A percentile compares a stretch with the other conserved stretches of the same genome.
Evolutionary conservation across 208 protist species (phyloP).

Genomic region (Leptomonas seymouri): DNA sequence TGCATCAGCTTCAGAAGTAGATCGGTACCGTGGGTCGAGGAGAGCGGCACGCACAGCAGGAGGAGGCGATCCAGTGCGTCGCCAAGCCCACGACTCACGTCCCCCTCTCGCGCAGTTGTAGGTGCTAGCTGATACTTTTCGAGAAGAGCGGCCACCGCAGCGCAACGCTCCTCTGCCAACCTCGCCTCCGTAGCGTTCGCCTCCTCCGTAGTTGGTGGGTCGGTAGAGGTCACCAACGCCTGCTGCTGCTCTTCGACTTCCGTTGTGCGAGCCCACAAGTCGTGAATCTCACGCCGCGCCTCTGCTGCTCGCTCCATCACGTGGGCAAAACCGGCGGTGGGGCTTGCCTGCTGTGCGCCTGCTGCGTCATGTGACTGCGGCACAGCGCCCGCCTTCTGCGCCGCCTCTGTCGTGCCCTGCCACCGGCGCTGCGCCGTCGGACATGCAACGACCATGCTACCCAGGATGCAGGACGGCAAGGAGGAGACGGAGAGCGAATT

Average conservation of each 20-base stretch:
- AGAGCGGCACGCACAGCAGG: constrained; percentile 77
- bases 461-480: background rate
- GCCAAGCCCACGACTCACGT: constrained; percentile 79
- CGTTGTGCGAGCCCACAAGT: constrained; percentile 51
- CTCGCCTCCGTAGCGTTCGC: constrained; percentile 18
- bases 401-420: constrained; percentile 4
- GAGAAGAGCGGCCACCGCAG: constrained; percentile 37
- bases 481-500: background rate
- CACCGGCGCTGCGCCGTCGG: constrained; percentile 4
- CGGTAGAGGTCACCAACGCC: constrained; percentile 1
- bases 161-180: constrained; percentile 32
- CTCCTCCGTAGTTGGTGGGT: background rate
- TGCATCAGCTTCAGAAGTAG: constrained; percentile 67
- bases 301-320: constrained; percentile 75
- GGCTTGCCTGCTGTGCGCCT: background rate
- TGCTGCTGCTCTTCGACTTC: constrained; percentile 22
- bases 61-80: constrained; percentile 88
- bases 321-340: constrained; percentile 2
- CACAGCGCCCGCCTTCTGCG: background rate
- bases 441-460: background rate
- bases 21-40: constrained; percentile 37
- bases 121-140: constrained; percentile 61
- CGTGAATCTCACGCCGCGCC: constrained; percentile 74
- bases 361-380: constrained; percentile 2
- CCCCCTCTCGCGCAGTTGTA: constrained; percentile 65